Conservation (phyloP, 1,284 basidiomycete genomes). For the Cutaneotrichosporon sp. region DNA sequence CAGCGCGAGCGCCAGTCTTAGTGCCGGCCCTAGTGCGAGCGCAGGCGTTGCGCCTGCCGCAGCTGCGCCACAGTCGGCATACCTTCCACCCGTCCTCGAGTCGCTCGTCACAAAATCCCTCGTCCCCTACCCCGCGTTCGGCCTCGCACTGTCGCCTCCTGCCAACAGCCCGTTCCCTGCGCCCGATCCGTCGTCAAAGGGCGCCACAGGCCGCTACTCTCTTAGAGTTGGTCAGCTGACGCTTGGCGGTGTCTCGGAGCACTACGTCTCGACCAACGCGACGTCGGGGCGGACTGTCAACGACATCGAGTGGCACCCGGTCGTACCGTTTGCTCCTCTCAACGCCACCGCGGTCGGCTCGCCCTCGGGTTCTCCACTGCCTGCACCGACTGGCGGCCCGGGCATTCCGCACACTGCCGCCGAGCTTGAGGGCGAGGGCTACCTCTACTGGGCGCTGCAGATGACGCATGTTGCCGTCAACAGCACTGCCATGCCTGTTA, state of each 20-base stretch:
- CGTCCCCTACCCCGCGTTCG: conserved; percentile 44
- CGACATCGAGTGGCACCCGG: conserved; percentile 46
- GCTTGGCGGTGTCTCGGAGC: conserved; percentile 42
- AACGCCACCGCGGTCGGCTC: not conserved
- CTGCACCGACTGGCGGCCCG: not conserved
- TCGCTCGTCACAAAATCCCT: conserved; percentile 31
- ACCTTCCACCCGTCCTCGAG: conserved; percentile 44
- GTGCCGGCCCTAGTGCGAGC: not conserved
- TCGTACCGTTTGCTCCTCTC: conserved; percentile 39
- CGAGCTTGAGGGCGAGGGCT: conserved; percentile 52
- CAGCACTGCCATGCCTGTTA: conserved; percentile 60
- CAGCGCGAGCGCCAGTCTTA: not conserved
- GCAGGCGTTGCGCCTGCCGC: conserved; percentile 6
- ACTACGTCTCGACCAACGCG: conserved; percentile 31
- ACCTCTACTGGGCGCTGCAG: conserved; percentile 77
- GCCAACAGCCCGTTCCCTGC: conserved; percentile 8
- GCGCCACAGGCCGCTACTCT: conserved; percentile 24
- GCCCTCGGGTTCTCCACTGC: not conserved
- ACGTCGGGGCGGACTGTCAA: conserved; percentile 27
- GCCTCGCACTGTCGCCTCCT: conserved; percentile 36
- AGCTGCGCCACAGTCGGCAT: conserved; percentile 18
- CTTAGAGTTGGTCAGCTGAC: conserved; percentile 35
- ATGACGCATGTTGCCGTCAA: conserved; percentile 67
- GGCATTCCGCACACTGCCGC: not conserved
- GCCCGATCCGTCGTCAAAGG: not conserved